phyloP scores from a whole-genome alignment of 1,284 basidiomycete genomes.

The Peniophora sp. region DNA sequence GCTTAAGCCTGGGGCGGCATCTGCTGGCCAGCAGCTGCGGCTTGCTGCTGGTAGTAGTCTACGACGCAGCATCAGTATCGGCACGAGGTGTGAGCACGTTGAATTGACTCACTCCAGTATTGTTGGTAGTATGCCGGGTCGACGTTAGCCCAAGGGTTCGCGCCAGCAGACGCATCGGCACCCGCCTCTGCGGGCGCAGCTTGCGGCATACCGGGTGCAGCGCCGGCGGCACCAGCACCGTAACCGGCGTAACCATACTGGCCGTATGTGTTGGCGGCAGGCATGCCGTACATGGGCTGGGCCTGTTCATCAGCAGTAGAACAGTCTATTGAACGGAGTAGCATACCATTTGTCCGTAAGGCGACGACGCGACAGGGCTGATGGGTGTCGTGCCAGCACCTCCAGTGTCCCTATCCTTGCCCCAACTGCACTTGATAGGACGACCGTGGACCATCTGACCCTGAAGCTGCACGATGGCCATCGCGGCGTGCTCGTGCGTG shows the following conservation, averaged over 20 bases:
- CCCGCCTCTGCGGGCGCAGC: constrained; percentile 45
- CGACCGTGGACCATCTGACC: constrained; percentile 94
- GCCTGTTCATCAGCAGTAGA: constrained; percentile 1
- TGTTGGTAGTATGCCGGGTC: constrained; percentile 76
- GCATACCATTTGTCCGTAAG: constrained; percentile 67
- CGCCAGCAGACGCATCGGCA: constrained; percentile 36
- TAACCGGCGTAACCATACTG: constrained; percentile 76
- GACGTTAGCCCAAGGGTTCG: constrained; percentile 52
- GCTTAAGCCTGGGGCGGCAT: neutral
- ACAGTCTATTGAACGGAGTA: constrained; percentile 5
- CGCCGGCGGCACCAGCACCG: constrained; percentile 57
- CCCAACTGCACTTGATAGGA: constrained; percentile 97
- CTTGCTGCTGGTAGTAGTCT: constrained; percentile 31
- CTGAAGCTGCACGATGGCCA: constrained; percentile 93
- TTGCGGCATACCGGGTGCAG: constrained; percentile 64
- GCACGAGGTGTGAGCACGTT: constrained; percentile 25
- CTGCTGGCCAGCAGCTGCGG: constrained; percentile 41
- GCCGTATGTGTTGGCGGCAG: constrained; percentile 70
- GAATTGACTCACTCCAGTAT: constrained; percentile 61
- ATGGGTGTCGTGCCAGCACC: constrained; percentile 43
- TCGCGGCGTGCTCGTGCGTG: constrained; percentile 94
- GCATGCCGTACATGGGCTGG: constrained; percentile 82
- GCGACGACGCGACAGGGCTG: constrained; percentile 59
- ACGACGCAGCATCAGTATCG: constrained; percentile 19
- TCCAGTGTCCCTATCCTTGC: constrained; percentile 85